Evolutionary conservation across 768 basidiomycete species (phyloP).

Genomic region (Plicaturopsis crispa): DNA sequence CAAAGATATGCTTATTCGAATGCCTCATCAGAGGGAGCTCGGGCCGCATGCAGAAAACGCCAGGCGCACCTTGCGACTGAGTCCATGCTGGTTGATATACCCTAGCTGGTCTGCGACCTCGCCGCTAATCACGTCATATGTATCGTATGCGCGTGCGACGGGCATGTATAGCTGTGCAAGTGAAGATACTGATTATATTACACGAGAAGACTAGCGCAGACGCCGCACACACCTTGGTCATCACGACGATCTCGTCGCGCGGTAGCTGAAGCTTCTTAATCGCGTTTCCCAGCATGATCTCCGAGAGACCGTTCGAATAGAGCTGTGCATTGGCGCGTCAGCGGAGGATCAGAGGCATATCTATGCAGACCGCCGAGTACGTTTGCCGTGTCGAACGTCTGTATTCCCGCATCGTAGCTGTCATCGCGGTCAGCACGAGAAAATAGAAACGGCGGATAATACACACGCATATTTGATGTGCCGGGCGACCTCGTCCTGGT

Average conservation of each 20-base stretch:
- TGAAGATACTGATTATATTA: background rate
- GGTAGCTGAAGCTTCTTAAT: constrained; percentile 8
- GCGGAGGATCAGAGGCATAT: constrained; percentile 8
- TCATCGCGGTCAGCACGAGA: background rate
- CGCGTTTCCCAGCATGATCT: constrained; percentile 11
- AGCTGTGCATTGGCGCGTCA: constrained; percentile 22
- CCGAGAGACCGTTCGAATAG: constrained; percentile 13
- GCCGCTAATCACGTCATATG: background rate
- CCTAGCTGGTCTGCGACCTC: constrained; percentile 11
- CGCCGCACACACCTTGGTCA: background rate
- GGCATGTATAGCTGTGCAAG: background rate
- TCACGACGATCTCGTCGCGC: constrained; percentile 1
- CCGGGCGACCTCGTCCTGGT: constrained; percentile 27
- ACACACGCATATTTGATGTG: constrained; percentile 27
- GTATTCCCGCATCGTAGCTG: constrained; percentile 52
- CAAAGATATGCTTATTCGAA: constrained; percentile 42
- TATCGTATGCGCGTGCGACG: background rate
- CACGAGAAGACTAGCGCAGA: background rate
- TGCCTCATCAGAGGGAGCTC: background rate
- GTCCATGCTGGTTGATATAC: constrained; percentile 23
- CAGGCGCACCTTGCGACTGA: constrained; percentile 27
- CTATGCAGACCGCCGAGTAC: constrained; percentile 19
- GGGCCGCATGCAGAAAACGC: constrained; percentile 7
- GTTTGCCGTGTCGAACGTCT: constrained; percentile 55
- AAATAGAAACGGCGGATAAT: background rate